A percentile compares a stretch with the other conserved stretches of the same genome.
phyloP scores from a whole-genome alignment of 495 filamentous ascomycete species.

The Acidiella bohemica region DNA sequence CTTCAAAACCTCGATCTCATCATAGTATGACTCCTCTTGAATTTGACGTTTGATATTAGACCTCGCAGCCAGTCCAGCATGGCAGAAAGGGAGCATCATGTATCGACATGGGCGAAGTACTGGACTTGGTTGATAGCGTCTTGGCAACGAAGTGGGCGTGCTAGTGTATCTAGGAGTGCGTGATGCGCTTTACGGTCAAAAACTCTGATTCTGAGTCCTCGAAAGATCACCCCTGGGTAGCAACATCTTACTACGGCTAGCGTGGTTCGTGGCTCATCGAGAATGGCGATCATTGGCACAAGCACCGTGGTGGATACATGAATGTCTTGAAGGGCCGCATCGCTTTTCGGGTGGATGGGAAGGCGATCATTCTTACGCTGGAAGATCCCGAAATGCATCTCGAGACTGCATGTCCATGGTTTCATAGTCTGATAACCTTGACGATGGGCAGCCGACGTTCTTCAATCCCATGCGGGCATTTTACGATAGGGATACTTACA shows the following conservation, averaged over 20 bases:
- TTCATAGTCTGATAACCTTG: slow-evolving; percentile 2
- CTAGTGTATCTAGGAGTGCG: background rate
- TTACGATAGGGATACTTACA: background rate
- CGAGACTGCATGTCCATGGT: background rate
- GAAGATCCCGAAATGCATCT: background rate
- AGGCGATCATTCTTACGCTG: background rate
- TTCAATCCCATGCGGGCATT: background rate
- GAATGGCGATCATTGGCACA: background rate
- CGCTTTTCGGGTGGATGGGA: background rate
- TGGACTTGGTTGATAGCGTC: too few species aligned
- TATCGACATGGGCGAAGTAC: too few species aligned
- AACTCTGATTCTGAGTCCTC: background rate
- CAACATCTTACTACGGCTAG: background rate
- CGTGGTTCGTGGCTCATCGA: background rate
- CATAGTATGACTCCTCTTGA: too few species aligned
- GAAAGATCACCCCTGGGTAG: background rate
- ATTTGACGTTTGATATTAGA: too few species aligned
- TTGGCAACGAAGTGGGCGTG: background rate
- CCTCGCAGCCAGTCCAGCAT: too few species aligned
- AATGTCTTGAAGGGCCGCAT: slow-evolving; percentile 1
- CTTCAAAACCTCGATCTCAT: too few species aligned
- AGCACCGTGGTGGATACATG: background rate
- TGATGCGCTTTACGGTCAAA: background rate
- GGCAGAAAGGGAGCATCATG: too few species aligned
- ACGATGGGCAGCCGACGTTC: background rate